Base-by-base conservation (phyloP, 257 asterid genomes). In the Catharanthus roseus region DNA sequence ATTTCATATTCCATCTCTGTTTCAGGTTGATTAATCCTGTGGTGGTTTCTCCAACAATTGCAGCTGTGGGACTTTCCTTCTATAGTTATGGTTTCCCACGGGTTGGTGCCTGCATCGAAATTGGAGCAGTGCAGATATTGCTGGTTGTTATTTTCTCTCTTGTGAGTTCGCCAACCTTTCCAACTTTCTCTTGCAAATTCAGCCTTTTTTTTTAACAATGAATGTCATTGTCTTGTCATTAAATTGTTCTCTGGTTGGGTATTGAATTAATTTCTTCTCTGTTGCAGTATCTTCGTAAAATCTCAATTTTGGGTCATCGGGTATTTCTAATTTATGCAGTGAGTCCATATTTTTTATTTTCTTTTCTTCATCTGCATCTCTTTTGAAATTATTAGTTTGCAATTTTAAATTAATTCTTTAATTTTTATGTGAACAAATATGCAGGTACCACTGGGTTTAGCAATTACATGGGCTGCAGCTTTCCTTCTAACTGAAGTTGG, bases 31-130 rank as follows among this genome's bases (percentile, higher is more conserved):
- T 95, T 78, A 95, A 95, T 77, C 99, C 99, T 58, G 99, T 95
- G 65, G 96, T 95, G 65, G 96, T 95, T 73, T 70, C 97, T 76
- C 98, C 99, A 56, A 91, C 99, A 4, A 75, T 95, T 75, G 99
- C 99, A 26, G 97, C 99, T 33, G 92, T 95, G 68, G 99, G 99
- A 69, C 97, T 95, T 79, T 95, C 99, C 56, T 95, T 95, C 88
- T 91, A 85, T 78, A 87, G 96, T 84, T 95, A 88, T 74, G 99
- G 97, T 61, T 88, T 91, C 78, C 96, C 99, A 65, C 85, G 86
- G 74, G 86, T 91, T 80, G 99, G 99, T 79, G 69, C 88, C 39
- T 95, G 99, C 78, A 74, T 91, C n/a, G 99, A 95, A 82, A 91
- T 95, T 23, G 99, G 99, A 70, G 90, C 78, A 28, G 77, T 89